Base-by-base conservation (phyloP, 2,329 filamentous ascomycete genomes). In the Trichophyton rubrum region DNA sequence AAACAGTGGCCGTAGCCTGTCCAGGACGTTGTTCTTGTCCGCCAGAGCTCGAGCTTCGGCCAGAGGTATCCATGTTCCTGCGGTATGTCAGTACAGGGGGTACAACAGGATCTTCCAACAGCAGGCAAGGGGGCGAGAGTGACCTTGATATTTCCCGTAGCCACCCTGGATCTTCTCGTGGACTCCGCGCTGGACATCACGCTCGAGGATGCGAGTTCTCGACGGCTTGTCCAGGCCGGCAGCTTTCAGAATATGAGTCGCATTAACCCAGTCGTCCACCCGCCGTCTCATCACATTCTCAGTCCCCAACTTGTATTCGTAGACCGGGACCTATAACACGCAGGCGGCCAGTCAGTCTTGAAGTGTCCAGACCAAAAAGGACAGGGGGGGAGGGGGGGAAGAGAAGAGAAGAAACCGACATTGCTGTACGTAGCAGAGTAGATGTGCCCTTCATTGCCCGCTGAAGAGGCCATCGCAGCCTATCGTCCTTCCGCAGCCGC, bases 91-190 rank as follows among this genome's bases (percentile, higher is more conserved):
- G 35, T 33, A 57, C 13, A 55, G 51, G 15, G n/a, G 3, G 15
- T 17, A 15, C 8, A 13, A 6, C 22, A 13, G 13, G 38, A 20
- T 24, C 1, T 11, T 35, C 13, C 35, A 13, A n/a, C 11, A 22
- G 30, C 15, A 43, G 8, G 33, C 13, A 20, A 7, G 22, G 22
- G 13, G 35, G 22, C 3, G 20, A 24, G 7, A 22, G n/a, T 15
- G 22, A 89, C 88, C 91, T 78, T 99, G 93, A 68, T 97, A 99
- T 83, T 97, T 97, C 68, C 93, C 93, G 73, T 97, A 97, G 15
- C 93, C 93, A 65, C 92, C 93, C 72, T 99, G 93, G 4, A 99
- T 91, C 77, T 99, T 99, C 77, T 97, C 93, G 71, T 99, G 93
- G 3, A 88, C 82, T 49, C 95, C 92, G 73, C 96, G 96, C 70